A percentile compares a stretch with the other conserved stretches of the same genome.
Evolutionary conservation across 352 stramenopile genomes (phyloP).

Genomic region (Aphanomyces stellatus): DNA sequence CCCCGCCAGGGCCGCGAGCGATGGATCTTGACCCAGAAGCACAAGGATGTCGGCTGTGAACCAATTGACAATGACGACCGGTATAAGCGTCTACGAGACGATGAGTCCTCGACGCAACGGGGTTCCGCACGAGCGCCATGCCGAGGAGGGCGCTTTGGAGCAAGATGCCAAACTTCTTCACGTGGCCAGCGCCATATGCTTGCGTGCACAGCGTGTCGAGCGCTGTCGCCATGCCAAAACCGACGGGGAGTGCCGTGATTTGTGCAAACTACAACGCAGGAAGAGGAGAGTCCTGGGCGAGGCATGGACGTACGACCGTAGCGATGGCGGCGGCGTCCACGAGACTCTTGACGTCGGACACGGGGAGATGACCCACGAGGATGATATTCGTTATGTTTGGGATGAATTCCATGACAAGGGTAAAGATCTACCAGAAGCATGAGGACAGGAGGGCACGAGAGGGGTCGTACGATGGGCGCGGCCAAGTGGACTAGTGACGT

Average conservation of each 20-base stretch:
- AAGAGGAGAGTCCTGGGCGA: too few relatives aligned
- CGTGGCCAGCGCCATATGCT: constrained; percentile 46
- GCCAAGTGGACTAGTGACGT: not conserved
- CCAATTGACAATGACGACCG: constrained; percentile 54
- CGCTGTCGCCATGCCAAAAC: constrained; percentile 38
- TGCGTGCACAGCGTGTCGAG: constrained; percentile 51
- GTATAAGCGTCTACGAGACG: constrained; percentile 24
- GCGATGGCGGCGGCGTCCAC: constrained; percentile 53
- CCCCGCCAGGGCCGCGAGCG: constrained; percentile 55
- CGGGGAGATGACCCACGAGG: constrained; percentile 50
- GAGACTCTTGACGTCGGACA: constrained; percentile 40
- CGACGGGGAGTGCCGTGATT: constrained; percentile 50
- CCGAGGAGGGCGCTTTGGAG: constrained; percentile 58
- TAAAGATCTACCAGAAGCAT: constrained; percentile 7
- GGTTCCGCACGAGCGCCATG: constrained; percentile 32
- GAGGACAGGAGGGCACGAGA: not conserved
- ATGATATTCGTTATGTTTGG: constrained; percentile 44
- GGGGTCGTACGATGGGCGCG: not conserved
- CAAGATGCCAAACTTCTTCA: constrained; percentile 67
- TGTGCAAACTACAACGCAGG: constrained; percentile 70
- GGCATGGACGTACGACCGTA: constrained; percentile 48
- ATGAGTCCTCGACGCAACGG: not conserved
- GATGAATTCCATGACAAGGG: constrained; percentile 42
- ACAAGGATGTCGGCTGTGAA: constrained; percentile 39
- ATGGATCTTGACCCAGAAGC: constrained; percentile 31